Evolutionary conservation across 257 asterid genomes (phyloP), one percentile per base, ranked within the genome.

Genomic region (Capsicum baccatum): DNA sequence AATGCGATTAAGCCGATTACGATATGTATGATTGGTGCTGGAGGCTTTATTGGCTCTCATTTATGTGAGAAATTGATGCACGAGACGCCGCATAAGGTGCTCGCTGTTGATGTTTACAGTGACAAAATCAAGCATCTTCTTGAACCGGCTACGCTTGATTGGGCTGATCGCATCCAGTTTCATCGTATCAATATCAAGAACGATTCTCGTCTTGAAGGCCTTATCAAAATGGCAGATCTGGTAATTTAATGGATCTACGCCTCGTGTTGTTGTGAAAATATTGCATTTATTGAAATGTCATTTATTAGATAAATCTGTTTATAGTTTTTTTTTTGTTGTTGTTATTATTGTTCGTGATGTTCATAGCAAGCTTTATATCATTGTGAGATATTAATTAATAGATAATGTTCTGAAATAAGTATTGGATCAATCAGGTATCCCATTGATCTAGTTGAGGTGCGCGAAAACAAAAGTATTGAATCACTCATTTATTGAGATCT

Each of bases 121-220:
- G 99, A 94, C 90, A 95, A 94, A 92, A 95, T 95, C 89, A 94
- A 91, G 88, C 97, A 93, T 85, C 91, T 95, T 16, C 91, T 95
- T 11, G 97, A 95, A 86, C 97, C 99, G 13, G 87, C 62, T 52
- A 92, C 81, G 3, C 86, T 66, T n/a, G 79, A 84, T 11, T 94
- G 94, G 93, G 89, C 89, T 9, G 97, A 89, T 70, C 97, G 99
- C 79, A 93, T 96, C 86, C 95, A 93, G 88, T 96, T 96, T 88
- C 97, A 96, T 91, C 97, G 98, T 57, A 85, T 96, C 89, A 96
- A 96, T 85, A 94, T 96, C 44, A 96, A 94, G 91, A 94, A 91
- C 71, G 99, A 96, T 81, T 94, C 99, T 74, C 95, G 99, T 85
- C 99, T 94, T 69, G 98, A 96, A 93, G 98, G 99, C 83, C 97